Base-by-base conservation (phyloP, 2,329 filamentous ascomycete genomes). In the Basipetospora chlamydospora region DNA sequence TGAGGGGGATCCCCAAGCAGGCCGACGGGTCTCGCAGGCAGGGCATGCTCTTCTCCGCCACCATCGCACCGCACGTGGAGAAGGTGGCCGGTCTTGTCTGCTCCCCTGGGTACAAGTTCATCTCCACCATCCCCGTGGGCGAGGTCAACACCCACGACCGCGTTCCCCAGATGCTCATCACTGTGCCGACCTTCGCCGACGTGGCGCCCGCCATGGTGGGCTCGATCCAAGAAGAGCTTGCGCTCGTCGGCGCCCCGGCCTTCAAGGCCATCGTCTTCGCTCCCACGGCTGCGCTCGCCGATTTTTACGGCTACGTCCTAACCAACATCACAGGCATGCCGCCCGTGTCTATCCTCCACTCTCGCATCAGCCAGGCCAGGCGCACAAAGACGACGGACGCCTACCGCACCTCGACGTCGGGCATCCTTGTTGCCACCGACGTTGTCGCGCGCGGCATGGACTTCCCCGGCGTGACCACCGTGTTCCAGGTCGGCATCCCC, bases 231-330 rank as follows among this genome's bases (percentile, higher is more conserved):
- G 52, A 61, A 39, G 67, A 72, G 43, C 50, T 54, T 8, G 44
- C 44, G 16, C 42, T 39, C 13, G 47, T 52, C 4, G 50, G 52
- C 33, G 47, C 52, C 9, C 55, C 59, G 5, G 64, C 67, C 1
- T 87, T 93, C 70, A 93, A 93, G 59, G 81, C 81, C 21, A 86
- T 93, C 45, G 60, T 88, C 25, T 93, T 88, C 57, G 80, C 80
- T 44, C 78, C 78, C 37, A 73, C 70, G 0, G 68, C 70, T 3
- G 61, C 59, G 3, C 58, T 63, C 2, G 67, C 66, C 4, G 65
- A 63, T 28, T 63, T 72, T 33, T 67, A 72, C 47, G 57, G 61
- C 16, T 49, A 61, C 11, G 39, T 72, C 15, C 57, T 72, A 3
- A 52, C 50, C 18, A 43, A 47, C 15, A 45, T 61, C 15, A 47